These are phyloP conservation scores for Juglanconis sp. DNA, from an alignment of 2,329 filamentous ascomycete genomes.

Conservation along the genomic window DNA sequence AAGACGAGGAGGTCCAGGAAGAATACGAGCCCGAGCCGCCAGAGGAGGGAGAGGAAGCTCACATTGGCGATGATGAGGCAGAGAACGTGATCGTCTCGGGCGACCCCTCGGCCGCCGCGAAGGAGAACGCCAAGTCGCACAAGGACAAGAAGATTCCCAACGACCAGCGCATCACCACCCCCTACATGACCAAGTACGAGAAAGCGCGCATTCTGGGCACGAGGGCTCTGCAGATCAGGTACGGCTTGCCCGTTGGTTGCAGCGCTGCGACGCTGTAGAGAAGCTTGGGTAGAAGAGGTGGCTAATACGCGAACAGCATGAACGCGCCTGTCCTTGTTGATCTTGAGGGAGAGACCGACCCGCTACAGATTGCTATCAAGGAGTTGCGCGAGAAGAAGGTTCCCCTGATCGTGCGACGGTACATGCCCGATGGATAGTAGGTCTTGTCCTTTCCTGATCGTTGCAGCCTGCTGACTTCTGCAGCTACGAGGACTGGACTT, in stretches of 20 bases:
- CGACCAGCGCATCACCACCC: conserved; percentile 85
- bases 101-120: conserved; percentile 59
- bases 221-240: conserved; percentile 93
- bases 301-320: conserved; percentile 61
- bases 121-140: conserved; percentile 52
- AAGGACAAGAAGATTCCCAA: conserved; percentile 88
- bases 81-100: conserved; percentile 60
- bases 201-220: conserved; percentile 89
- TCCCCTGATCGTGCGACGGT: conserved; percentile 88
- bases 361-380: conserved; percentile 94
- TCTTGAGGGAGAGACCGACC: conserved; percentile 95
- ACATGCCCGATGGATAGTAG: conserved; percentile 94
- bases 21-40: conserved; percentile 54
- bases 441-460: conserved; percentile 32
- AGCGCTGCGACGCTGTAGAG: not conserved
- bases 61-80: conserved; percentile 53
- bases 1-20: conserved; percentile 64
- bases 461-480: not conserved
- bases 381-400: conserved; percentile 99
- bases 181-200: conserved; percentile 99
- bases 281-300: not conserved
- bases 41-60: conserved; percentile 47
- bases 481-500: conserved; percentile 98
- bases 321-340: conserved; percentile 96
- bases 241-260: conserved; percentile 27